Evolutionary conservation across 805 yeast genomes (phyloP).

Genomic region (Kurtzmaniella fragi): DNA sequence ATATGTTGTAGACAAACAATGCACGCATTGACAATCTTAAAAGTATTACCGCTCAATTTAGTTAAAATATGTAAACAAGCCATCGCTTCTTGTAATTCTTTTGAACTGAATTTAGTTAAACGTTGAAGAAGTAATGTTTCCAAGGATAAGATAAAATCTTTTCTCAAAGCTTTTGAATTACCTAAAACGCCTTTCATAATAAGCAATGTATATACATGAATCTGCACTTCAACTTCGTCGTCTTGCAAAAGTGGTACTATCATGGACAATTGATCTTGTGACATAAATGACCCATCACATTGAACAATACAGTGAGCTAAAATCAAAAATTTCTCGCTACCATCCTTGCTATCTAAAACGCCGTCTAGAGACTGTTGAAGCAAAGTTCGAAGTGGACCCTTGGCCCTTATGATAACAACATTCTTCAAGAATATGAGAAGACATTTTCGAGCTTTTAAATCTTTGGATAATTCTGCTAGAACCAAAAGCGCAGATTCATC

Average conservation of each 20-base stretch:
- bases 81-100: slow-evolving; percentile 68
- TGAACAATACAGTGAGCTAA: slow-evolving; percentile 35
- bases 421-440: too few relatives aligned
- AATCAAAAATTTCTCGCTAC: too few relatives aligned
- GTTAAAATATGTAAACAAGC: slow-evolving; percentile 63
- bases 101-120: slow-evolving; percentile 54
- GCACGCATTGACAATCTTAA: slow-evolving; percentile 56
- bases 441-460: too few relatives aligned
- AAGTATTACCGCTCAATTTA: slow-evolving; percentile 37
- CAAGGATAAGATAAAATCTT: slow-evolving; percentile 44
- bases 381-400: too few relatives aligned
- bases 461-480: too few relatives aligned
- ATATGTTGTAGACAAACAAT: slow-evolving; percentile 53
- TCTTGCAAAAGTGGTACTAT: slow-evolving; percentile 62
- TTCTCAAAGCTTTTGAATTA: slow-evolving; percentile 39
- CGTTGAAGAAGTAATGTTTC: slow-evolving; percentile 49
- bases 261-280: slow-evolving; percentile 61
- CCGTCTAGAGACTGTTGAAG: too few relatives aligned
- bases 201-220: slow-evolving; percentile 47
- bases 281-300: slow-evolving; percentile 47
- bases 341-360: too few relatives aligned
- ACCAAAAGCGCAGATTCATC: too few relatives aligned
- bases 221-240: slow-evolving; percentile 35
- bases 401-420: too few relatives aligned
- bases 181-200: slow-evolving; percentile 51